A percentile compares a stretch with the other conserved stretches of the same genome.
Evolutionary conservation across 306 rosid species (phyloP).

Genomic region (Albizia julibrissin): DNA sequence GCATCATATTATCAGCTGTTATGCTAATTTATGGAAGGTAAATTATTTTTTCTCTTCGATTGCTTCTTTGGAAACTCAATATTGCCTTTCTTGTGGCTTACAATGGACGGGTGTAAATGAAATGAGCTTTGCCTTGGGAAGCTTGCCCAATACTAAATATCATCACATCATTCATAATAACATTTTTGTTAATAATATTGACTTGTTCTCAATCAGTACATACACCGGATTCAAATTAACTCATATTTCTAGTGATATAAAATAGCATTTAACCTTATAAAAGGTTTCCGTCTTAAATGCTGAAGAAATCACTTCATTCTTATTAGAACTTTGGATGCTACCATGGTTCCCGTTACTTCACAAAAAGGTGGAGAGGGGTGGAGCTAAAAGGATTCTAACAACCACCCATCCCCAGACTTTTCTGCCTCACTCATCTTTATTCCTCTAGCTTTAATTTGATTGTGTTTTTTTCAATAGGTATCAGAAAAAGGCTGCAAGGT

Average conservation of each 20-base stretch:
- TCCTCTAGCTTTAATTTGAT: constrained; percentile 26
- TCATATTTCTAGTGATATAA: constrained; percentile 9
- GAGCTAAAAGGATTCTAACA: constrained; percentile 1
- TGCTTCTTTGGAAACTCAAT: constrained; percentile 22
- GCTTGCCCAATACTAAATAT: constrained; percentile 17
- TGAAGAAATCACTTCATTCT: constrained; percentile 5
- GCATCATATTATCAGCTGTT: constrained; percentile 67
- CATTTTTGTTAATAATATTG: constrained; percentile 21
- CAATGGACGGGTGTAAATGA: not conserved
- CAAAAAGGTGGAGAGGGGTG: not conserved
- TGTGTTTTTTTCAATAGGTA: constrained; percentile 53
- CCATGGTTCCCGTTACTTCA: constrained; percentile 14
- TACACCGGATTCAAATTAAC: constrained; percentile 15
- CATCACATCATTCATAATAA: not conserved
- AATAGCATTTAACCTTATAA: not conserved
- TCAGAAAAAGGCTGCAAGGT: constrained; percentile 89
- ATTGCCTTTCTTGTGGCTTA: constrained; percentile 23
- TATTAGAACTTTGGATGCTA: constrained; percentile 4
- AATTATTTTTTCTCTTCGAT: constrained; percentile 31
- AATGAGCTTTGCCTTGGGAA: not conserved
- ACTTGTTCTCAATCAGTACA: constrained; percentile 14
- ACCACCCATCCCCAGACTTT: not conserved
- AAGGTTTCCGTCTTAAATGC: constrained; percentile 27
- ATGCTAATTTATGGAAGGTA: constrained; percentile 89
- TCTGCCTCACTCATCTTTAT: not conserved